Evolutionary conservation across 306 rosid species (phyloP), one percentile per base, ranked within the genome.

Genomic region (Dryas alaskensis): DNA sequence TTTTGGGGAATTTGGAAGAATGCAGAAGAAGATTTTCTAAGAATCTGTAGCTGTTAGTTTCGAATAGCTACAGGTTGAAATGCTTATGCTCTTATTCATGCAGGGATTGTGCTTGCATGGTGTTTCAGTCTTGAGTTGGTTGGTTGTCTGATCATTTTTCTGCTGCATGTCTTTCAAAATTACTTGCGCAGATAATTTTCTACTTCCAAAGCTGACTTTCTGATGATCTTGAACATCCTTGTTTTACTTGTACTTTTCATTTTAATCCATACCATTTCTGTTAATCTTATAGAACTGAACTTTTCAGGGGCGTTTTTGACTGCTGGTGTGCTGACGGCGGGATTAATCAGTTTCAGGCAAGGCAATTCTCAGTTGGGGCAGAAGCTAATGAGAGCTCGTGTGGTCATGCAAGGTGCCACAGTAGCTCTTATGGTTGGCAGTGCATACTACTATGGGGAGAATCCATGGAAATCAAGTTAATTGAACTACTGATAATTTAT

Each of bases 391-490:
- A 85, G 98, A 83, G 96, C 95, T 80, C 96, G 98, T 64, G 98
- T 92, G 70, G 92, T 88, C 51, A 92, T 76, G 55, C 98, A 92
- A 76, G 98, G 96, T 76, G 95, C 90, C 53, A 92, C 98, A 0
- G 98, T 90, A 31, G 98, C 91, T 0, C 95, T 92, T 66, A 90
- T 92, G 98, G 96, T 90, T 64, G 98, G 96, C 75, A 87, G 92
- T 22, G 90, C 98, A 61, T 90, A 72, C 83, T 90, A 88, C 83
- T 92, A 90, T 48, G 98, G 92, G 17, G 96, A 88, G 0, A 90
- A 85, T 83, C 96, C 96, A 5, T 90, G 98, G 98, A 82, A 75
- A 57, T 48, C 82, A 12, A 78, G 57, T 65, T 86, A 76, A 31
- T 31, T 31, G 37, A 81, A 77, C 67, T 54, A 45, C 48, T 37